Evolutionary conservation across 2,329 filamentous ascomycete genomes (phyloP).

Genomic region (Bipolaris zeicola): DNA sequence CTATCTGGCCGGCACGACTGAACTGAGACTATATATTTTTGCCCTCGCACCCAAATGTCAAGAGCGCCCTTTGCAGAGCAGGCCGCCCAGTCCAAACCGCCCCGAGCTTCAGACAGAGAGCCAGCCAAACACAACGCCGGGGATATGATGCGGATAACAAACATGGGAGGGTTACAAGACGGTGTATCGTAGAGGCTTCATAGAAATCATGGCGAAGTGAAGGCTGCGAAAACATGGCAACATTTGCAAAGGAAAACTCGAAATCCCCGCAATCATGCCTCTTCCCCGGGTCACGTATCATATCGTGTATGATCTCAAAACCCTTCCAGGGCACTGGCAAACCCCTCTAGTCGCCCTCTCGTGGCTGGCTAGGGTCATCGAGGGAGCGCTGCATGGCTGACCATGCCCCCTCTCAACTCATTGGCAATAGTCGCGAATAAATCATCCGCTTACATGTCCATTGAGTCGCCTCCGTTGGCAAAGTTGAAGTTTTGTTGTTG

Average conservation of each 20-base stretch:
- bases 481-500: slow-evolving; percentile 93
- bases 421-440: slow-evolving; percentile 9
- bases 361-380: slow-evolving; percentile 12
- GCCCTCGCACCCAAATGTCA: slow-evolving; percentile 20
- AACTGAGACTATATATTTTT: slow-evolving; percentile 17
- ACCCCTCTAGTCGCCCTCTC: slow-evolving; percentile 15
- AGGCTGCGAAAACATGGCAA: slow-evolving; percentile 27
- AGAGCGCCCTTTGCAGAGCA: slow-evolving; percentile 21
- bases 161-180: slow-evolving; percentile 48
- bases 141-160: slow-evolving; percentile 50
- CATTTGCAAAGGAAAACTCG: slow-evolving; percentile 32
- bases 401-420: slow-evolving; percentile 14
- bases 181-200: slow-evolving; percentile 50
- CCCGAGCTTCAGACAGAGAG: slow-evolving; percentile 29
- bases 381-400: slow-evolving; percentile 7
- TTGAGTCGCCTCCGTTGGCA: slow-evolving; percentile 74
- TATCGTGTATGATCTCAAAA: slow-evolving; percentile 29
- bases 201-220: slow-evolving; percentile 43
- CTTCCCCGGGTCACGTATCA: slow-evolving; percentile 35
- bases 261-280: slow-evolving; percentile 21
- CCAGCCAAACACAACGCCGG: slow-evolving; percentile 45
- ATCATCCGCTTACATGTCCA: slow-evolving; percentile 68
- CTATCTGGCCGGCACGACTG: slow-evolving; percentile 31
- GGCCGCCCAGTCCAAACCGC: slow-evolving; percentile 29
- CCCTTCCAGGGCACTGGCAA: slow-evolving; percentile 18